Evolutionary conservation across 306 rosid genomes (phyloP).

Genomic region (Cucurbita moschata): DNA sequence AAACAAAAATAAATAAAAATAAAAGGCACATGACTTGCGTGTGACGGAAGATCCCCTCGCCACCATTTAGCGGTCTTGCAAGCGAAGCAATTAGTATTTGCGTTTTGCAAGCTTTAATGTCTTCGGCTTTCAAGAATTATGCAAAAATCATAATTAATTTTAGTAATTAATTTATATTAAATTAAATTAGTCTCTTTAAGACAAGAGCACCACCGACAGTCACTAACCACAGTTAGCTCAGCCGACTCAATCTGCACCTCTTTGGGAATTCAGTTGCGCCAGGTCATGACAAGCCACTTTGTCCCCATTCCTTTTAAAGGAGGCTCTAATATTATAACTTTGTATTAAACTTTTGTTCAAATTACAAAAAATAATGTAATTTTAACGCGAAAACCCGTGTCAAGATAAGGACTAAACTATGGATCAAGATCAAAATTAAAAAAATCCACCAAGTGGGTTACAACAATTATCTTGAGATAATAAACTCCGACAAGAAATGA

Average conservation of each 20-base stretch:
- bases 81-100: not conserved
- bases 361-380: too few relatives aligned
- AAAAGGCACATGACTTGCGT: slow-evolving; percentile 2
- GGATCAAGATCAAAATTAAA: too few relatives aligned
- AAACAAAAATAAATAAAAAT: not conserved
- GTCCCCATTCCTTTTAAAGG: not conserved
- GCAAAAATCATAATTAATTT: not conserved
- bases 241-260: not conserved
- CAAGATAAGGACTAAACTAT: too few relatives aligned
- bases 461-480: too few relatives aligned
- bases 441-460: too few relatives aligned
- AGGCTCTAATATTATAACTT: too few relatives aligned
- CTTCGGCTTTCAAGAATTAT: not conserved
- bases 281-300: not conserved
- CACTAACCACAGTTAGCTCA: not conserved
- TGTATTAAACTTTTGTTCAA: too few relatives aligned
- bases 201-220: not conserved
- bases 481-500: too few relatives aligned
- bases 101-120: not conserved
- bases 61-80: not conserved
- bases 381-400: too few relatives aligned
- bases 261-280: not conserved
- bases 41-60: not conserved
- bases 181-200: not conserved
- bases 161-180: not conserved